Percentiles rank a stretch among this genome's conserved stretches.
Conservation (phyloP, 2,329 filamentous ascomycete species). For the Esteya vermicola region DNA sequence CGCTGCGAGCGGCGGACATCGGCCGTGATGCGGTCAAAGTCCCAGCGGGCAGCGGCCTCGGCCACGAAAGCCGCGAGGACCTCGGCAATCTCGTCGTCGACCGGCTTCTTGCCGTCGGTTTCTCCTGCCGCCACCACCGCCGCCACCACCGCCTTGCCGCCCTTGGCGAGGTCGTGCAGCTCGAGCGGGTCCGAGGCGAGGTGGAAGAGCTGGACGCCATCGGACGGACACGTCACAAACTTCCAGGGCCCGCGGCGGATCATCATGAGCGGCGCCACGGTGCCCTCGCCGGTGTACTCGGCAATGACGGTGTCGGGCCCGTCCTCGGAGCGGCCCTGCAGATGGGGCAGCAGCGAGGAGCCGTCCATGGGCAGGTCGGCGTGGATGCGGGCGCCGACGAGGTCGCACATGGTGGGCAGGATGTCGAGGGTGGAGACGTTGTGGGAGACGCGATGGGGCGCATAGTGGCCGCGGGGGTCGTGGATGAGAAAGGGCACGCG, state of each 20-base stretch:
- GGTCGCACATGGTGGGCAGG: slow-evolving; percentile 73
- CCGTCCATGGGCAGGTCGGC: slow-evolving; percentile 74
- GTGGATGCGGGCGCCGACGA: slow-evolving; percentile 58
- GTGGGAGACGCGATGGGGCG: slow-evolving; percentile 60
- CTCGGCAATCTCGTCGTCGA: slow-evolving; percentile 18
- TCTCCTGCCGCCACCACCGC: slow-evolving; percentile 11
- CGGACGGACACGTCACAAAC: slow-evolving; percentile 73
- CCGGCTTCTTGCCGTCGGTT: slow-evolving; percentile 14
- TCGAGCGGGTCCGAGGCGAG: slow-evolving; percentile 62
- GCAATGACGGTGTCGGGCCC: slow-evolving; percentile 80
- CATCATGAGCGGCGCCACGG: slow-evolving; percentile 82
- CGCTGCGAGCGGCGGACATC: slow-evolving; percentile 67
- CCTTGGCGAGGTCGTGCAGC: slow-evolving; percentile 52
- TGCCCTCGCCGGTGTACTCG: slow-evolving; percentile 91
- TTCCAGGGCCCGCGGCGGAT: slow-evolving; percentile 84
- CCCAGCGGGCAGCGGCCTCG: slow-evolving; percentile 65
- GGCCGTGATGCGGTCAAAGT: slow-evolving; percentile 63
- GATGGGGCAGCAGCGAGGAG: slow-evolving; percentile 64
- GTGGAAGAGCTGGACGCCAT: slow-evolving; percentile 76
- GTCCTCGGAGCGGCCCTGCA: slow-evolving; percentile 38
- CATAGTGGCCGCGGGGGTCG: slow-evolving; percentile 59
- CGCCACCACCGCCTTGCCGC: neutral
- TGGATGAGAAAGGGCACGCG: slow-evolving; percentile 79
- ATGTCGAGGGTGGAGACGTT: slow-evolving; percentile 89
- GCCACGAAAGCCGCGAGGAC: slow-evolving; percentile 53